phyloP scores from a whole-genome alignment of 108 stramenopile genomes.

The Mediolabrus comicus region DNA sequence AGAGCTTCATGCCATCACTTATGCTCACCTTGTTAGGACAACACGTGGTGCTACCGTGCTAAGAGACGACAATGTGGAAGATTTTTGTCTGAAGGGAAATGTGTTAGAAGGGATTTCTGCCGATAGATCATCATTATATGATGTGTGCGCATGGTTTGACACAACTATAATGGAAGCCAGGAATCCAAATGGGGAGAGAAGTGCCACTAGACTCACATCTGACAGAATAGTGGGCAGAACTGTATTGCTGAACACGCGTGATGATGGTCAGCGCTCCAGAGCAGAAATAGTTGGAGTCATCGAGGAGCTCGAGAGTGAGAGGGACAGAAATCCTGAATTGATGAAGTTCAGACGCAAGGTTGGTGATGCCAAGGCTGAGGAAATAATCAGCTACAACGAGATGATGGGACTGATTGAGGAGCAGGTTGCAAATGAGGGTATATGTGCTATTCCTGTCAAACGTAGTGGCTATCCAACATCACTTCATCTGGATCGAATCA shows the following conservation, averaged over 20 bases:
- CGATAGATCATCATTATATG: no score
- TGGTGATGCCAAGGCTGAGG: neutral
- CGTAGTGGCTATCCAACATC: no score
- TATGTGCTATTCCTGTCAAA: conserved; percentile 13
- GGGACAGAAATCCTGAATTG: neutral
- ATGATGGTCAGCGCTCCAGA: neutral
- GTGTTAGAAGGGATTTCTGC: no score
- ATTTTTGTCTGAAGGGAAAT: no score
- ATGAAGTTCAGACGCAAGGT: neutral
- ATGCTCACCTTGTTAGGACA: no score
- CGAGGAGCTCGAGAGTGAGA: neutral
- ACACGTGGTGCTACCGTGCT: no score
- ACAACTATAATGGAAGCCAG: neutral
- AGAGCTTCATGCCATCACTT: no score
- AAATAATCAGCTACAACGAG: neutral
- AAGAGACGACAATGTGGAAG: no score
- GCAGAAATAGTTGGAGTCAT: neutral
- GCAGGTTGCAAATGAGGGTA: neutral
- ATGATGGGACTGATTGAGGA: neutral
- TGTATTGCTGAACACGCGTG: neutral
- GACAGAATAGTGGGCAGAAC: conserved; percentile 25
- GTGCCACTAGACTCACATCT: neutral
- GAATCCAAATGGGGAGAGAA: neutral
- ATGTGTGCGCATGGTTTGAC: no score
- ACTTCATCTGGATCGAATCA: conserved; percentile 33